Evolutionary conservation across 768 basidiomycete genomes (phyloP), one percentile per base, ranked within the genome.

Genomic region (Lactarius sanguifluus): DNA sequence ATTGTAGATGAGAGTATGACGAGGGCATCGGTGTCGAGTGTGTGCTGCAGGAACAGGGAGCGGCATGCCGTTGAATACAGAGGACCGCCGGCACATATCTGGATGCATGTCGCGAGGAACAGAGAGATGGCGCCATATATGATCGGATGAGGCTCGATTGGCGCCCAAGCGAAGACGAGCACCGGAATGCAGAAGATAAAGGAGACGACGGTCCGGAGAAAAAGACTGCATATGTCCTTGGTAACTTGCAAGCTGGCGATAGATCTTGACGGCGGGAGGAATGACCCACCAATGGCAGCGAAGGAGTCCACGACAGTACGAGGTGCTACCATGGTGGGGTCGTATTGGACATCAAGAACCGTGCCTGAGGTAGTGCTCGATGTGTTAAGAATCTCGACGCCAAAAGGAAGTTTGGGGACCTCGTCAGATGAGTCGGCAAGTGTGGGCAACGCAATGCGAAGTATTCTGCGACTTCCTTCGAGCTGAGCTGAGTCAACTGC

Each of bases 101-200:
- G 81, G 20, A 81, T 77, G 64, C 78, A 62, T 5, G 79, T 79
- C 8, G 80, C 75, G 25, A 82, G 73, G 18, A 74, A 73, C 54
- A 81, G 72, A 7, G 78, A 80, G 2, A 76, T 70, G 57, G 74
- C 75, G 16, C 78, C 76, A 58, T 80, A 80, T 1, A 74, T 71
- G 62, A 72, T 70, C 13, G 76, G 76, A 36, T 72, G 73, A 36
- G 69, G 59, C 3, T 75, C 76, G 13, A 81, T 74, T 2, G 74
- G 74, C 1, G 80, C 79, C 81, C 81, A 82, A 7, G 81, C 72
- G 70, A 81, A 72, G 43, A 82, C 70, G 16, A 81, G 74, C 9
- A 82, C 79, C 1, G 81, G 81, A 36, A 81, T 73, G 41, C 77
- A 76, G 30, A 80, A 70, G 30, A 75, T 25, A n/a, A 71, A 71